Evolutionary conservation across 1,284 basidiomycete species (phyloP), one percentile per base, ranked within the genome.

Genomic region (Erythrobasidium hasegawianum): DNA sequence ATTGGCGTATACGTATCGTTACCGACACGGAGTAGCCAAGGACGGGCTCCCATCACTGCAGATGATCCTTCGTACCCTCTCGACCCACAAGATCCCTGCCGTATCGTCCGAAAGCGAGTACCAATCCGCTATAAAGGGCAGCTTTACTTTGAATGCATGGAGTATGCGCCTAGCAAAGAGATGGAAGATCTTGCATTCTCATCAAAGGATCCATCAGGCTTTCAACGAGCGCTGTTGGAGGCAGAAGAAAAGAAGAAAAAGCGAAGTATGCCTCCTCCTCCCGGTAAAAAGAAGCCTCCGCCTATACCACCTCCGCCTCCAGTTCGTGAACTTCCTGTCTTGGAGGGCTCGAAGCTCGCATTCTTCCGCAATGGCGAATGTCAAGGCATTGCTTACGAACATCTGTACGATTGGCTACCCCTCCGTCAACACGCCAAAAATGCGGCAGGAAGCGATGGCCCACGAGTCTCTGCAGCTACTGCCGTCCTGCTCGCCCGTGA

Each of bases 51-150:
- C 84, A 5, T 79, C 83, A 71, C 79, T 78, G 52, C 55, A 39
- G 80, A 83, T 50, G 85, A 87, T 72, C 81, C 82, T 1, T 77
- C 84, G 10, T 60, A 55, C 72, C 1, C 27, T 4, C 1, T 40
- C 8, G 89, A 95, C 75, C 85, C 87, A 0, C 64, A 70, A 7
- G 74, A 78, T 58, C 79, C 79, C 5, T 87, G 87, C 0, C 85
- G 86, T 71, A 79, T 94, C 68, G 85, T 86, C 71, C 85, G 93
- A 59, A 88, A 90, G 76, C 87, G 93, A 57, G 88, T 94, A 61
- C 85, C 94, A 1, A 95, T 99, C 75, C 87, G 90, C 65, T 91
- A 92, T 80, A 94, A 94, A 77, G 90, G 89, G n/a, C 91, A 95
- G 77, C 86, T 91, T 69, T 95, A 96, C 76, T 97, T 97, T 76